These are phyloP conservation scores for Yarrowia alimentaria DNA, from an alignment of 805 yeast species.

Conservation along the genomic window DNA sequence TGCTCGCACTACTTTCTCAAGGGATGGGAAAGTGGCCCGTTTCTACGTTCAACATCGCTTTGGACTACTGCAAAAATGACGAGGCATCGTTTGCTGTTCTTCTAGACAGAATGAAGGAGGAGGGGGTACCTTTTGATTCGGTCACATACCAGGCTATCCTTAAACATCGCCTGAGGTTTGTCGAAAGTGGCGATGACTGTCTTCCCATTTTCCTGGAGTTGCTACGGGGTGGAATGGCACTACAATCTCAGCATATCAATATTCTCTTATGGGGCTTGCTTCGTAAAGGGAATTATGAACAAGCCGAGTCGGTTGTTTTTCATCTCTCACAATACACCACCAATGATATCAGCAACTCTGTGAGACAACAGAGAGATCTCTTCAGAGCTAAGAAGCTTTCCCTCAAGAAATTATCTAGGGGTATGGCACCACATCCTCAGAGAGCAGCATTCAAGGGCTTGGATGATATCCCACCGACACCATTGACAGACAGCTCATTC, in stretches of 20 bases:
- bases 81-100: neutral
- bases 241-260: slow-evolving; percentile 6
- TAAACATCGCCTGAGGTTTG: neutral
- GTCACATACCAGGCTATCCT: neutral
- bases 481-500: slow-evolving; percentile 2
- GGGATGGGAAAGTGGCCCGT: slow-evolving; percentile 3
- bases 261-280: slow-evolving; percentile 13
- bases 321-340: neutral
- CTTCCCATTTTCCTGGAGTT: no score
- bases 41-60: slow-evolving; percentile 17
- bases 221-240: no score
- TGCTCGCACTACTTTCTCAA: neutral
- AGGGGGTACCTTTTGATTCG: neutral
- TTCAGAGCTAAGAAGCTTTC: neutral
- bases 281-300: neutral
- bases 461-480: neutral
- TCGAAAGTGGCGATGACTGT: neutral
- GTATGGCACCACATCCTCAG: neutral
- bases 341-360: neutral
- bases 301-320: neutral
- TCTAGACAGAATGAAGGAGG: neutral
- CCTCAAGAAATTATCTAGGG: neutral
- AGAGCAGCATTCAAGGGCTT: neutral
- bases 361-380: neutral
- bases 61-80: neutral